A percentile compares a stretch with the other conserved stretches of the same genome.
phyloP scores from a whole-genome alignment of 1,284 basidiomycete genomes.

The Ganoderma resinaceum region DNA sequence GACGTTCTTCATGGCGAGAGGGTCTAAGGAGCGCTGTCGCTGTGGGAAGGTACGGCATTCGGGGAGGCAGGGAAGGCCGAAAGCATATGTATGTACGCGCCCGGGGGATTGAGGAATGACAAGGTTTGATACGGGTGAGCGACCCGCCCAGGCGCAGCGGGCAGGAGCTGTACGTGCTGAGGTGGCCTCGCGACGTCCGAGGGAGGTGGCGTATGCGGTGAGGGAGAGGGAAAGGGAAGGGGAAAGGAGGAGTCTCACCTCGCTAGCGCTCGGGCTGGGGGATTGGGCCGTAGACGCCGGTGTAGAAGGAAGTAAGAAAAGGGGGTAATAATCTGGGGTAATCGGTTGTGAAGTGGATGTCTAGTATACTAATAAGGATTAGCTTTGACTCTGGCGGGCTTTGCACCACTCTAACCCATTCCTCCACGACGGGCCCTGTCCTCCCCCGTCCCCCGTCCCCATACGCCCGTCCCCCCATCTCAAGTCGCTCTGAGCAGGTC shows the following conservation, averaged over 20 bases:
- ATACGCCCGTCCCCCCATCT: constrained; percentile 14
- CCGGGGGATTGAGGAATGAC: neutral
- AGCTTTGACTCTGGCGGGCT: neutral
- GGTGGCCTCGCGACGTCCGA: constrained; percentile 1
- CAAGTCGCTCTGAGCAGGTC: constrained; percentile 34
- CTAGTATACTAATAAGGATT: neutral
- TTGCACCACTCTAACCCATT: constrained; percentile 5
- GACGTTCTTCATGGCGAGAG: neutral
- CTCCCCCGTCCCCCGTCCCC: constrained; percentile 12
- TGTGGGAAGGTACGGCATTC: constrained; percentile 5
- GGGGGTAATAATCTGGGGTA: neutral
- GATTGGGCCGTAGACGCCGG: neutral
- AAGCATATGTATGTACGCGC: neutral
- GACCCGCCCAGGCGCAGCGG: neutral
- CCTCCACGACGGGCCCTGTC: constrained; percentile 11
- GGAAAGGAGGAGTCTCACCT: too few species aligned
- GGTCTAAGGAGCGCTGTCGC: neutral
- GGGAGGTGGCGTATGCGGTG: neutral
- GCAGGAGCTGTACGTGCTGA: neutral
- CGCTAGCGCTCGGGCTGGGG: neutral
- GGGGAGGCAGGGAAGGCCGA: neutral
- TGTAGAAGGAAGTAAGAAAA: constrained; percentile 2
- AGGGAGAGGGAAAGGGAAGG: neutral
- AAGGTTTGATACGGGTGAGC: neutral
- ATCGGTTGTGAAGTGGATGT: constrained; percentile 7